Base-by-base conservation (phyloP, 1,284 basidiomycete genomes). In the Sporisorium graminicola region DNA sequence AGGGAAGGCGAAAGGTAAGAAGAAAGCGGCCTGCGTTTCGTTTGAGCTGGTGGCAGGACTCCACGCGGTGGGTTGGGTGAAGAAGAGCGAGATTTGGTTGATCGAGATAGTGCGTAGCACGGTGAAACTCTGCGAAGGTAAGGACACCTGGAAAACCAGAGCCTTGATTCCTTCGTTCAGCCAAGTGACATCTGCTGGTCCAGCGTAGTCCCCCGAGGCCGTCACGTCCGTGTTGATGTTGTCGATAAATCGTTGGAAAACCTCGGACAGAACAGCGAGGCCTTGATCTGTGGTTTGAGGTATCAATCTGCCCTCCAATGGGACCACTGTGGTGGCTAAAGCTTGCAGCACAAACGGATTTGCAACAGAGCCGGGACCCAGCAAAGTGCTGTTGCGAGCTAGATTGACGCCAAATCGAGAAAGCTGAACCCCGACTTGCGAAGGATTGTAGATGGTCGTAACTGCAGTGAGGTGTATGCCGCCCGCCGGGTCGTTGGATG, bases 171-270 rank as follows among this genome's bases (percentile, higher is more conserved):
- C 92, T 51, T 91, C 89, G 82, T 92, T 92, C 26, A 93, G 87
- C 92, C 92, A 93, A 1, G 89, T 89, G 16, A 91, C 83, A 76
- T 90, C 89, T 61, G 87, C 87, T 0, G 91, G 88, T 16, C 91
- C 91, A 6, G 91, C 92, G 66, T 88, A 89, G 46, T 89, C 87
- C 43, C 92, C 92, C 42, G 89, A 87, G 24, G 93, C 91, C 26
- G 87, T 81, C 20, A 93, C 88, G 56, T 89, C 84, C 58, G 90
- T 91, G 74, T 91, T 88, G 77, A 90, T 85, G 5, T 91, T 91
- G 57, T 91, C 91, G 1, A 93, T 88, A 79, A 92, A 93, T 65
- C 89, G 90, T 64, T 91, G 92, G 86, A 93, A 93, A 43, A 93
- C 87, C 20, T 87, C 85, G 1, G 92, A 92, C 3, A 93, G 90